phyloP scores from a whole-genome alignment of 768 basidiomycete species.

The Termitomyces heimii region DNA sequence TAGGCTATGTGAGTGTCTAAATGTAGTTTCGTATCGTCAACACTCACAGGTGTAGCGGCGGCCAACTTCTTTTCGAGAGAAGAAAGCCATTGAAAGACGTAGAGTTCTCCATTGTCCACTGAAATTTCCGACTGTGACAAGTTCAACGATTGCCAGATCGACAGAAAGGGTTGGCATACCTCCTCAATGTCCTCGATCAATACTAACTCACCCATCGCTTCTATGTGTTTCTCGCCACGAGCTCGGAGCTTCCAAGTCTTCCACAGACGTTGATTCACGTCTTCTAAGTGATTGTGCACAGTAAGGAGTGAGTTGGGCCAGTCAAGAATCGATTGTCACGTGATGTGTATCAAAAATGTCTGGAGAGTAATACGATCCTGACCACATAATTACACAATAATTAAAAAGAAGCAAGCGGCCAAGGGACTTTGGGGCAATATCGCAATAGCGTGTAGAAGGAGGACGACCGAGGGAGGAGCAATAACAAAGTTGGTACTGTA shows the following conservation, averaged over 20 bases:
- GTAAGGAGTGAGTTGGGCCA: no score
- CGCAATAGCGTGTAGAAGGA: no score
- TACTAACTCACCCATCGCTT: slow-evolving; percentile 7
- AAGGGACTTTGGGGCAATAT: no score
- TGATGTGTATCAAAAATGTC: not conserved
- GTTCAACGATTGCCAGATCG: slow-evolving; percentile 1
- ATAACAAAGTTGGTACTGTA: no score
- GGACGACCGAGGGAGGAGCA: no score
- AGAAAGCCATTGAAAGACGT: slow-evolving; percentile 81
- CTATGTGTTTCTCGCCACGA: not conserved
- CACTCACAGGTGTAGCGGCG: slow-evolving; percentile 46
- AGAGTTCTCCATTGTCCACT: slow-evolving; percentile 75
- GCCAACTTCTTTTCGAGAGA: slow-evolving; percentile 54
- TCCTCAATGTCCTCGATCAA: slow-evolving; percentile 24
- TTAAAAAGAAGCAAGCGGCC: no score
- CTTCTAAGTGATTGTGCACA: not conserved
- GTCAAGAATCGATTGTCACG: not conserved
- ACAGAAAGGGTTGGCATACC: slow-evolving; percentile 11
- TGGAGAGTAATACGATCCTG: no score
- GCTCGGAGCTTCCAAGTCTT: not conserved
- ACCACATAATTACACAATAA: no score
- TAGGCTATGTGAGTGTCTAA: slow-evolving; percentile 7
- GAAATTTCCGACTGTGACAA: slow-evolving; percentile 52
- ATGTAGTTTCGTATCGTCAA: not conserved
- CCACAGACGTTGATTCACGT: no score